phyloP scores from a whole-genome alignment of 2,329 filamentous ascomycete species.

The Metarhizium brunneum region DNA sequence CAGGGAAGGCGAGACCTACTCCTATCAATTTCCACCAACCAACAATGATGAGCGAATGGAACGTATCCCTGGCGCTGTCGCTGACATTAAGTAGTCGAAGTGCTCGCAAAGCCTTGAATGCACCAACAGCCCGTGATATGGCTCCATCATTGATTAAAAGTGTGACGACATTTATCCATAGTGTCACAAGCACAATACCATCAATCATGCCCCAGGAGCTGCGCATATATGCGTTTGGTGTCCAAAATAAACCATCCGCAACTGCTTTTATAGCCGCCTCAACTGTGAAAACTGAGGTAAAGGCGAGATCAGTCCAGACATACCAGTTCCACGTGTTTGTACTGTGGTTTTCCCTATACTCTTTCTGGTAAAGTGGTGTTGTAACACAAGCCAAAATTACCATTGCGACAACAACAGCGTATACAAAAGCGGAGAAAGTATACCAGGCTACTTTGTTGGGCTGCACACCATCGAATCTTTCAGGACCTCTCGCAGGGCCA shows the following conservation, averaged over 20 bases:
- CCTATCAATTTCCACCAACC: constrained; percentile 92
- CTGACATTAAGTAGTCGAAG: constrained; percentile 89
- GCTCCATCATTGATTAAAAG: constrained; percentile 73
- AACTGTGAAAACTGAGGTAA: constrained; percentile 75
- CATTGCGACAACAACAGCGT: constrained; percentile 92
- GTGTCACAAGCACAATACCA: constrained; percentile 77
- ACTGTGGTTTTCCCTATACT: constrained; percentile 59
- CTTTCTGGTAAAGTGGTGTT: constrained; percentile 86
- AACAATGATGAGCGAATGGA: constrained; percentile 90
- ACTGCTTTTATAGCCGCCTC: constrained; percentile 89
- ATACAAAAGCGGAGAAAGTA: constrained; percentile 85
- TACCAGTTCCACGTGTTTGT: constrained; percentile 77
- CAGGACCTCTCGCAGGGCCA: constrained; percentile 76
- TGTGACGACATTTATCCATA: constrained; percentile 91
- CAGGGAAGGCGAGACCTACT: constrained; percentile 33
- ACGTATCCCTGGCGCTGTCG: constrained; percentile 89
- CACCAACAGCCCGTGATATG: constrained; percentile 83
- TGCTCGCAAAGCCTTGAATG: constrained; percentile 93
- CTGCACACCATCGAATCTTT: constrained; percentile 81
- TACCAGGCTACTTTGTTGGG: constrained; percentile 91
- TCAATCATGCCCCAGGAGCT: constrained; percentile 97
- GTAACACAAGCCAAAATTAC: constrained; percentile 92
- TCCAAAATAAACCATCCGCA: constrained; percentile 92
- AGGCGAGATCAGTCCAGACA: constrained; percentile 84
- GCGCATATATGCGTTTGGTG: constrained; percentile 92